phyloP scores from a whole-genome alignment of 2,329 filamentous ascomycete species.

The Amauroascus niger region DNA sequence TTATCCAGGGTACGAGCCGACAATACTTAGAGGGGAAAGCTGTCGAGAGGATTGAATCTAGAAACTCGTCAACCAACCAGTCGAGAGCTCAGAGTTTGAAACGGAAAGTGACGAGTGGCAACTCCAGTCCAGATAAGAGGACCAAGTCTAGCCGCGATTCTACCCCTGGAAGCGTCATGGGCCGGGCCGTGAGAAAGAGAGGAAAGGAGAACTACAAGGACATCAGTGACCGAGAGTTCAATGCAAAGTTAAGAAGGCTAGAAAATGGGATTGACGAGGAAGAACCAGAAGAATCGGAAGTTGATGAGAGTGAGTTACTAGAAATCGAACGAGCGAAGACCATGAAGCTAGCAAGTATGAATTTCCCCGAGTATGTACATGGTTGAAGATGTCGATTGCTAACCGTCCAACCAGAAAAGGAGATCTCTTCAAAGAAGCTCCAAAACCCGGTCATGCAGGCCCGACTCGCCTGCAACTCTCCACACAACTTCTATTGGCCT shows the following conservation, averaged over 20 bases:
- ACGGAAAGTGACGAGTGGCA: constrained; percentile 44
- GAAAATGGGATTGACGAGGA: constrained; percentile 52
- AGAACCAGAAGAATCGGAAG: constrained; percentile 35
- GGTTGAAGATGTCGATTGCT: constrained; percentile 18
- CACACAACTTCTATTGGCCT: constrained; percentile 94
- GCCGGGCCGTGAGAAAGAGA: constrained; percentile 45
- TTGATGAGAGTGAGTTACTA: constrained; percentile 44
- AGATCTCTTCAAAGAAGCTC: constrained; percentile 82
- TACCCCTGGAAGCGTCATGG: constrained; percentile 53
- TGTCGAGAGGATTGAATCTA: constrained; percentile 39
- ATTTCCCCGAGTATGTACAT: not conserved
- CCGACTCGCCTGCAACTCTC: constrained; percentile 82
- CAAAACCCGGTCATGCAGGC: constrained; percentile 90
- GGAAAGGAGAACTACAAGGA: constrained; percentile 52
- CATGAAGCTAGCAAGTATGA: constrained; percentile 65
- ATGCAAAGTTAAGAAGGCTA: constrained; percentile 50
- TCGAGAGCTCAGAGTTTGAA: constrained; percentile 45
- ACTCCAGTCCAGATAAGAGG: constrained; percentile 55
- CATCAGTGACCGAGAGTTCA: constrained; percentile 76
- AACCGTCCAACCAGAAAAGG: constrained; percentile 50
- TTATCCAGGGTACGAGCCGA: constrained; percentile 63
- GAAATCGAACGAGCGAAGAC: constrained; percentile 58
- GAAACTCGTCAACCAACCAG: constrained; percentile 21
- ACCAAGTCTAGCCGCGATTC: constrained; percentile 63
- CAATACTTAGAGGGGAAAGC: constrained; percentile 44